A percentile compares a stretch with the other conserved stretches of the same genome.
Evolutionary conservation across 139 green algal species (phyloP).

Genomic region (Spirogloea muscicola): DNA sequence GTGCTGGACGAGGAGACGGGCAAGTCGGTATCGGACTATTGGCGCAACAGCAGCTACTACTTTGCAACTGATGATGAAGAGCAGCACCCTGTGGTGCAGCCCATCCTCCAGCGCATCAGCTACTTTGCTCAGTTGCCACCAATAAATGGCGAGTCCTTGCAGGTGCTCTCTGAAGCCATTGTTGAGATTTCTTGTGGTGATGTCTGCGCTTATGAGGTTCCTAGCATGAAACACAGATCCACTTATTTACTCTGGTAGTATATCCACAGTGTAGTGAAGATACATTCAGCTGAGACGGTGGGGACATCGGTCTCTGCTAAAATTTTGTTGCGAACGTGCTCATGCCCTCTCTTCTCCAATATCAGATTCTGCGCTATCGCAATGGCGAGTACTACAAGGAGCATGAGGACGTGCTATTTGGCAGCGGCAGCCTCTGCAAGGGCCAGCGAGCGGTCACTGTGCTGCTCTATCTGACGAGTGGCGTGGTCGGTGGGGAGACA

Average conservation of each 20-base stretch:
- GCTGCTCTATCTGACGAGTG: constrained; percentile 12
- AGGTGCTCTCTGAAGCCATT: too few species aligned
- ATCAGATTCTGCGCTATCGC: constrained; percentile 5
- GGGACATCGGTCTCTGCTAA: too few species aligned
- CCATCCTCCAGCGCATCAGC: constrained; percentile 1
- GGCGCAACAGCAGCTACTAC: constrained; percentile 2
- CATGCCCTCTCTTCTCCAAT: neutral
- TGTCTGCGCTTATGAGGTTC: too few species aligned
- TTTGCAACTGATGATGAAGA: constrained; percentile 4
- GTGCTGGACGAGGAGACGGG: neutral
- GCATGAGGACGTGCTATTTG: constrained; percentile 8
- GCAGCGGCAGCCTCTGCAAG: too few species aligned
- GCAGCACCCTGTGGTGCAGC: neutral
- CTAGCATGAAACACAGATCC: too few species aligned
- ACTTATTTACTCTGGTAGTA: too few species aligned
- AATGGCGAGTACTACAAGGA: constrained; percentile 1
- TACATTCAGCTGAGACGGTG: too few species aligned
- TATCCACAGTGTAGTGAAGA: too few species aligned
- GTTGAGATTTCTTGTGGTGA: too few species aligned
- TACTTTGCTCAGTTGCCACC: neutral
- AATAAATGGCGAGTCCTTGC: constrained; percentile 2
- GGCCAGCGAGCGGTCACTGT: neutral
- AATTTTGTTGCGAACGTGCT: too few species aligned
- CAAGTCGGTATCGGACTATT: neutral
- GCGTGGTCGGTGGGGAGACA: constrained; percentile 6